These are phyloP conservation scores for Zizania palustris DNA, from an alignment of 202 grass and related monocot species.

Conservation along the genomic window DNA sequence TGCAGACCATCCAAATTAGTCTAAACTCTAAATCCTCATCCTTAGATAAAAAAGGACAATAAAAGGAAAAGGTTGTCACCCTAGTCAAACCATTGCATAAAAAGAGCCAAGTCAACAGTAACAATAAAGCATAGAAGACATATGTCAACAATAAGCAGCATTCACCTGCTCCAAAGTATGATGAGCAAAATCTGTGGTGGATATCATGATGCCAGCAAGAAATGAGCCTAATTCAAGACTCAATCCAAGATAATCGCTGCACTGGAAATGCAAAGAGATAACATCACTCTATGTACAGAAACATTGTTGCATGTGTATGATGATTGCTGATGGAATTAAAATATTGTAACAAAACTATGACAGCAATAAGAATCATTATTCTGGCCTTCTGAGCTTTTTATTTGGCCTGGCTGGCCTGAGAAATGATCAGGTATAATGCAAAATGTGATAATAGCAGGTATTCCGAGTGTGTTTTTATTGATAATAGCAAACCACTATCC, in stretches of 20 bases:
- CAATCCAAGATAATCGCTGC: too few relatives aligned
- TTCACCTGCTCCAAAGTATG: too few relatives aligned
- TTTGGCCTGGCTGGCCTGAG: too few relatives aligned
- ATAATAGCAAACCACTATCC: neutral
- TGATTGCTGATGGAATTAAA: conserved; percentile 8
- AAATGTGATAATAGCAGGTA: conserved; percentile 29
- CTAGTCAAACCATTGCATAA: neutral
- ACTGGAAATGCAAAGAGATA: too few relatives aligned
- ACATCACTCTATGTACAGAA: conserved; percentile 40
- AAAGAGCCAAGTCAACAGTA: conserved; percentile 22
- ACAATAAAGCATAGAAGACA: too few relatives aligned
- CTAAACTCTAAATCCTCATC: conserved; percentile 23
- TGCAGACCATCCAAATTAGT: conserved; percentile 22
- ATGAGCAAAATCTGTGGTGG: too few relatives aligned
- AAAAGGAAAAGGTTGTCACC: neutral
- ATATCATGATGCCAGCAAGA: too few relatives aligned
- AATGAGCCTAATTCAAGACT: too few relatives aligned
- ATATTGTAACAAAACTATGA: conserved; percentile 13
- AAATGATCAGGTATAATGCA: neutral
- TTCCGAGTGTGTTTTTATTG: neutral
- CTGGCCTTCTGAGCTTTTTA: too few relatives aligned
- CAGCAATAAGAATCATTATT: conserved; percentile 5
- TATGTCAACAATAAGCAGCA: too few relatives aligned
- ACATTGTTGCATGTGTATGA: conserved; percentile 7
- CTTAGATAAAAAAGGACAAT: neutral